Conservation (phyloP, 148 eudicot genomes). For the Mesembryanthemum crystallinum region DNA sequence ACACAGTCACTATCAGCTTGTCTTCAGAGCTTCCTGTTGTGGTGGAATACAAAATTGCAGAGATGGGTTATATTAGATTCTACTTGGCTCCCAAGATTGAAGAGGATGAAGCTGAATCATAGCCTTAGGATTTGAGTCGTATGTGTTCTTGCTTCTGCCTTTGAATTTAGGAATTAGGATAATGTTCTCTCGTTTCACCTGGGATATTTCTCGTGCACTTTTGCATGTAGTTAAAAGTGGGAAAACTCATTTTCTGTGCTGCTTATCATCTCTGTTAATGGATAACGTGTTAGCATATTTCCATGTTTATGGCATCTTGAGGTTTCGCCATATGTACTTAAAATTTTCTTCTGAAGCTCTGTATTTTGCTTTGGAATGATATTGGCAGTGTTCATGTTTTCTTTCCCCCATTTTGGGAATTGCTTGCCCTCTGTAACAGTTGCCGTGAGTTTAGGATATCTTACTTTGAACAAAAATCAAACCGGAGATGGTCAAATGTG, state of each 20-base stretch:
- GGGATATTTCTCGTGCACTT: conserved; percentile 9
- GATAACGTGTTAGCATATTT: not conserved
- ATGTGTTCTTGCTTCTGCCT: not conserved
- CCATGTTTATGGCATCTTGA: not conserved
- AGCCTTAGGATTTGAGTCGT: conserved; percentile 20
- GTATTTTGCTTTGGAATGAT: not conserved
- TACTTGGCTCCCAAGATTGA: conserved; percentile 92
- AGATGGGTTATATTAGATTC: conserved; percentile 88
- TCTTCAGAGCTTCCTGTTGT: conserved; percentile 91
- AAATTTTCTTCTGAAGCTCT: not conserved
- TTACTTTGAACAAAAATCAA: too few species aligned
- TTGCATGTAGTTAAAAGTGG: conserved; percentile 10
- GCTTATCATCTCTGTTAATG: not conserved
- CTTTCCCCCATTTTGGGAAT: too few species aligned
- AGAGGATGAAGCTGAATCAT: conserved; percentile 72
- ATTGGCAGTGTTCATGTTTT: too few species aligned
- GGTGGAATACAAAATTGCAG: conserved; percentile 91
- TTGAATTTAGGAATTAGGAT: not conserved
- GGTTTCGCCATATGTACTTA: not conserved
- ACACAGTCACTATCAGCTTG: conserved; percentile 74
- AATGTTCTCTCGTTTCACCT: conserved; percentile 3
- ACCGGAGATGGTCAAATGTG: too few species aligned
- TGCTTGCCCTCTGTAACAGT: too few species aligned
- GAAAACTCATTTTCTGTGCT: not conserved
- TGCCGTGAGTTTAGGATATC: too few species aligned